Base-by-base conservation (phyloP, 495 filamentous ascomycete genomes). In the Xylaria venustula region DNA sequence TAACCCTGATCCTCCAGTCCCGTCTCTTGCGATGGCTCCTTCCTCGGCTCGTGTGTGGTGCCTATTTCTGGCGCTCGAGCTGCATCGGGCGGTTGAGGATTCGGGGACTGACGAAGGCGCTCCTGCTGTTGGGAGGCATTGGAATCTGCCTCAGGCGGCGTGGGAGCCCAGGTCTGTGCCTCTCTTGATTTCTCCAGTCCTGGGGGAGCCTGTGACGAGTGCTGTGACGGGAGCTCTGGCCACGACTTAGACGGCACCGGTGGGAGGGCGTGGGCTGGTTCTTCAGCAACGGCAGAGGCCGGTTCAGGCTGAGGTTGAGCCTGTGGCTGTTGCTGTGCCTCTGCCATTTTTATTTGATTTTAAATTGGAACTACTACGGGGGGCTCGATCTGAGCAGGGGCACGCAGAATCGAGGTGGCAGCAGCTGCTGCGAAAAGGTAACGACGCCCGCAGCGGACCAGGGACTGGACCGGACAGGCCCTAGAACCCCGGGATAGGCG, bases 301-400 rank as follows among this genome's bases (percentile, higher is more conserved):
- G 67, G 69, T 71, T 71, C 69, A 71, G 69, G 69, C 69, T 69
- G 69, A 71, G 69, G 69, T 71, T 71, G 69, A 71, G 64, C 69
- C 69, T 69, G 69, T 69, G 69, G 69, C 67, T 69, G 69, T 61
- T 71, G 62, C 67, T 69, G 69, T 67, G 64, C 67, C 64, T 71
- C 69, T 71, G 69, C 69, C 69, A 69, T 71, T 69, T 61, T 71
- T 66, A 69, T 71, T 71, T 71, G 69, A 71, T 66, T 71, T 71
- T 71, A 69, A 71, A 69, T 71, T 71, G 62, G 66, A 71, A 65
- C 66, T 67, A 63, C 66, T 69, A 65, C 66, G 66, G 69, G 68
- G 69, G 69, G 62, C 62, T 62, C 66, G 64, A 70, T 67, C 64
- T 67, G 67, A 71, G 64, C 69, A 71, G 69, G 69, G 69, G 69